Conservation (phyloP, 495 filamentous ascomycete species). For the Hyphodiscus hymeniophilus region DNA sequence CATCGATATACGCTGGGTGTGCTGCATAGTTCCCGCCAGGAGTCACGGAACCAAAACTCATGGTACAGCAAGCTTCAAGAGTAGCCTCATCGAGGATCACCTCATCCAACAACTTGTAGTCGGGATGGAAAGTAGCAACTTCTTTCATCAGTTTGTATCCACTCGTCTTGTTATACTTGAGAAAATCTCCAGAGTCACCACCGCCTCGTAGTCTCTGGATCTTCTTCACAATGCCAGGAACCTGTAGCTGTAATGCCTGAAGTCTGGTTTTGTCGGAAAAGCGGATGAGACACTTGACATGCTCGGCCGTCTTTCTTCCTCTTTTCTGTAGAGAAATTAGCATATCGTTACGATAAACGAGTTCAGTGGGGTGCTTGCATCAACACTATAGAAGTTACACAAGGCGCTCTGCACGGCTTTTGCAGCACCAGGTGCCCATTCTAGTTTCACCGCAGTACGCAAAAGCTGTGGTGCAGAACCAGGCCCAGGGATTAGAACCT, state of each 20-base stretch:
- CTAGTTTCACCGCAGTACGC: too few relatives aligned
- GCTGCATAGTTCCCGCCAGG: slow-evolving; percentile 53
- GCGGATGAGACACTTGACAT: slow-evolving; percentile 42
- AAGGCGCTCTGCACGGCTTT: not conserved
- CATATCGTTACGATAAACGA: too few relatives aligned
- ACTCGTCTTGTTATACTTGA: slow-evolving; percentile 37
- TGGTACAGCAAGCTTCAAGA: slow-evolving; percentile 59
- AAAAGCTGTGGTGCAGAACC: slow-evolving; percentile 20
- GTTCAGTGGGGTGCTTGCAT: too few relatives aligned
- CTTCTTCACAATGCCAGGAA: slow-evolving; percentile 31
- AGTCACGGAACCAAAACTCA: slow-evolving; percentile 46
- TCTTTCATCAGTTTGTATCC: slow-evolving; percentile 64
- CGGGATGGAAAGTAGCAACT: slow-evolving; percentile 55
- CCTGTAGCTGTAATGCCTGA: slow-evolving; percentile 30
- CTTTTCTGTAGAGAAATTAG: too few relatives aligned
- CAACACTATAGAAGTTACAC: not conserved
- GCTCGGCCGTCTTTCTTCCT: slow-evolving; percentile 25
- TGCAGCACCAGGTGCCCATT: not conserved
- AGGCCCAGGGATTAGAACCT: slow-evolving; percentile 57
- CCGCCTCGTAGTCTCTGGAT: slow-evolving; percentile 39
- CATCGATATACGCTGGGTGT: slow-evolving; percentile 65
- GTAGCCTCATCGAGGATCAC: slow-evolving; percentile 55
- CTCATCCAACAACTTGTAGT: slow-evolving; percentile 65
- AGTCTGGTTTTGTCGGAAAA: slow-evolving; percentile 44
- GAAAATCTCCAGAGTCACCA: slow-evolving; percentile 41